These are phyloP conservation scores for Colletotrichum coccodes DNA, from an alignment of 2,329 filamentous ascomycete species.

Conservation along the genomic window DNA sequence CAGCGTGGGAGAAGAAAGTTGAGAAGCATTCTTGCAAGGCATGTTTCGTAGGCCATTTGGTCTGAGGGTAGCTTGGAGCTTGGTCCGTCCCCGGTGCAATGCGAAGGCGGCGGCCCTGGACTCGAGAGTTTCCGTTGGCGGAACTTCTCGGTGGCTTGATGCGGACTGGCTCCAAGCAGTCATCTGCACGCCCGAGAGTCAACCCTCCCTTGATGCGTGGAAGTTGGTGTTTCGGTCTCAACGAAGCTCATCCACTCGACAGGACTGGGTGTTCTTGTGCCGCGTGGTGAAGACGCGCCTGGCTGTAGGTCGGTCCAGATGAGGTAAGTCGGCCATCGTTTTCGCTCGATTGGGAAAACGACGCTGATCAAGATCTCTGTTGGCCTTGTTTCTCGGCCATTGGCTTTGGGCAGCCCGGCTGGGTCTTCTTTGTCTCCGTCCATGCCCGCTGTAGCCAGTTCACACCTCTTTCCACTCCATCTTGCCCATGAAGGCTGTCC, in stretches of 20 bases:
- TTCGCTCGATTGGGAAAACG: background rate
- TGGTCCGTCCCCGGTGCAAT: background rate
- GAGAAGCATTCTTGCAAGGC: background rate
- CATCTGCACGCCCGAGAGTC: background rate
- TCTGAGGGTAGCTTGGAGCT: no score
- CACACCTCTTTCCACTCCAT: background rate
- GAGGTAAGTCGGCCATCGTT: background rate
- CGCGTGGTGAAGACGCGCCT: background rate
- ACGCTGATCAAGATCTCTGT: background rate
- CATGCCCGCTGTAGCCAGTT: background rate
- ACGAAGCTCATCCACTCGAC: background rate
- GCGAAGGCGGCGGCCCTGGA: background rate
- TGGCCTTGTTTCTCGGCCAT: background rate
- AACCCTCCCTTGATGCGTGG: background rate
- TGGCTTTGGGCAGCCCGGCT: background rate
- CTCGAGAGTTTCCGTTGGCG: background rate
- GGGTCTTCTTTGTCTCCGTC: conserved; percentile 16
- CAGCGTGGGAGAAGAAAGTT: background rate
- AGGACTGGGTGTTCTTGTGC: background rate
- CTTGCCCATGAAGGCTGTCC: background rate
- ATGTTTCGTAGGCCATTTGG: background rate
- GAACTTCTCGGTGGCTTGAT: background rate
- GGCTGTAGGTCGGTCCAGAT: background rate
- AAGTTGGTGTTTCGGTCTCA: background rate
- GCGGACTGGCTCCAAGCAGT: background rate